Evolutionary conservation across 192 early-diverging fungal species (phyloP).

Genomic region (Spizellomyces punctatus): DNA sequence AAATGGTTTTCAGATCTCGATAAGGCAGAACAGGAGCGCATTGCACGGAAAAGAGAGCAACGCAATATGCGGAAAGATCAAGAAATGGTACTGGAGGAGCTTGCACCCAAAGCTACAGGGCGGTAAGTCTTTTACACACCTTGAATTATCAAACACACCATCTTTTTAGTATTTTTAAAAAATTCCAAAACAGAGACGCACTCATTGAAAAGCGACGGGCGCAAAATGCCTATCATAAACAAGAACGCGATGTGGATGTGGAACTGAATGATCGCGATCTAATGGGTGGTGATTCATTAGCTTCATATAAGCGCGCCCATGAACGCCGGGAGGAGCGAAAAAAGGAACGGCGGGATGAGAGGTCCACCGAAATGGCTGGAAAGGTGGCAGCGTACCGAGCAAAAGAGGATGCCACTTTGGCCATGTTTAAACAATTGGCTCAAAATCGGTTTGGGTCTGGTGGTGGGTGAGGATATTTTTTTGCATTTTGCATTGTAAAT

Average conservation of each 20-base stretch:
- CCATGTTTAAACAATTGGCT: slow-evolving; percentile 71
- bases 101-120: slow-evolving; percentile 67
- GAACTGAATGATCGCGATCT: slow-evolving; percentile 65
- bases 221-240: slow-evolving; percentile 57
- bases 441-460: slow-evolving; percentile 22
- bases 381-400: slow-evolving; percentile 55
- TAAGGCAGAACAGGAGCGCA: slow-evolving; percentile 50
- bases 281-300: slow-evolving; percentile 55
- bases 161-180: not conserved
- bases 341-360: slow-evolving; percentile 32
- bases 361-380: slow-evolving; percentile 39
- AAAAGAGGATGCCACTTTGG: slow-evolving; percentile 75
- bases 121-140: not conserved
- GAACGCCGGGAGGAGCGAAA: slow-evolving; percentile 43
- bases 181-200: slow-evolving; percentile 60
- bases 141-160: not conserved
- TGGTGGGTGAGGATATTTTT: no score
- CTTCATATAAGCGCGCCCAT: slow-evolving; percentile 37
- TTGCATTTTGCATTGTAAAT: no score
- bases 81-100: slow-evolving; percentile 65
- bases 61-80: slow-evolving; percentile 42
- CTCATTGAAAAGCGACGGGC: slow-evolving; percentile 64
- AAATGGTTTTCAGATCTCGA: slow-evolving; percentile 30
- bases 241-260: slow-evolving; percentile 64
- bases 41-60: slow-evolving; percentile 21